Evolutionary conservation across 148 eudicot genomes (phyloP).

Genomic region (Diospyros lotus): DNA sequence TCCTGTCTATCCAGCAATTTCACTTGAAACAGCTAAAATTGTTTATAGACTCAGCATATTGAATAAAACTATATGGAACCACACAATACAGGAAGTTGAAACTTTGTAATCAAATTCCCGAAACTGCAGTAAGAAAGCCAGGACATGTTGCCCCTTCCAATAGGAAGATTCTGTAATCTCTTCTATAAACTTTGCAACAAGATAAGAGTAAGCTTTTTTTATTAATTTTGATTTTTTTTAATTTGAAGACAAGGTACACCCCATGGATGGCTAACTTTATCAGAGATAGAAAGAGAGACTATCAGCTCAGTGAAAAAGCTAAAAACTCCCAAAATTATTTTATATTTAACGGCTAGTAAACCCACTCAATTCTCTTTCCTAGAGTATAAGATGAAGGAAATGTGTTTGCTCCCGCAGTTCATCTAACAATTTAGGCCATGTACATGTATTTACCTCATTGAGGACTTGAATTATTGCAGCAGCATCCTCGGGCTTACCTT

Average conservation of each 20-base stretch:
- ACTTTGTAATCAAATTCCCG: background rate
- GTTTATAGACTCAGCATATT: background rate
- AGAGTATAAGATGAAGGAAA: background rate
- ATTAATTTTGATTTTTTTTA: background rate
- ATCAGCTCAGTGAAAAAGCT: background rate
- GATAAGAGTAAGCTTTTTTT: background rate
- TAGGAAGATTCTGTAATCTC: background rate
- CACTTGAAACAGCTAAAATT: background rate
- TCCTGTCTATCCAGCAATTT: background rate
- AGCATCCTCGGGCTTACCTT: conserved; percentile 73
- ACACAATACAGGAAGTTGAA: background rate
- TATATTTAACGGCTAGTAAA: background rate
- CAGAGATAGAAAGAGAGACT: background rate
- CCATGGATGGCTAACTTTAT: no score
- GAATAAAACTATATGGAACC: background rate
- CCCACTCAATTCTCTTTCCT: background rate
- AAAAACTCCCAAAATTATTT: background rate
- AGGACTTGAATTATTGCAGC: conserved; percentile 64
- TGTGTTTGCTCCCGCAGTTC: background rate
- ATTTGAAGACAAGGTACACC: background rate
- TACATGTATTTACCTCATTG: conserved; percentile 45
- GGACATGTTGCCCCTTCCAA: background rate
- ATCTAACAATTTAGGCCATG: background rate
- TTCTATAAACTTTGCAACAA: background rate
- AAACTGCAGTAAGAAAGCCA: background rate